Base-by-base conservation (phyloP, 306 rosid species). In the Erythrophleum fordii region DNA sequence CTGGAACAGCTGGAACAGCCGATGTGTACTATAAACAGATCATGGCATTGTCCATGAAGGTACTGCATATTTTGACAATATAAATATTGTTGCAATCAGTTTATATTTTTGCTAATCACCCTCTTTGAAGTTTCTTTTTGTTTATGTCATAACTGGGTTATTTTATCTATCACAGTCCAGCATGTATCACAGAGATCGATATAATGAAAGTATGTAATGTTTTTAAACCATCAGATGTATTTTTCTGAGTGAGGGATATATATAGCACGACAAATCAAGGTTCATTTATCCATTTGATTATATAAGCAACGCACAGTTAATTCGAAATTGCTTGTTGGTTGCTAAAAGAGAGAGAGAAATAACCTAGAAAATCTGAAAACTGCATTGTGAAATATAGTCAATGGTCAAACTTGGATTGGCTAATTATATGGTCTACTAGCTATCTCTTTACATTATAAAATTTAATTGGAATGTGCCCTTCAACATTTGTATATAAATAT, bases 21-120 rank as follows among this genome's bases (percentile, higher is more conserved):
- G 99, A 96, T 90, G 98, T 96, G 37, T 92, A 94, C 83, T 96
- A 96, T 85, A 96, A 96, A 83, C 99, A 96, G 87, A 92, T 96
- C 82, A 92, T 96, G 98, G 83, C 94, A 48, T 85, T 96, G 77
- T 90, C 99, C 66, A 86, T 92, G 89, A 96, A 93, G 98, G 99
- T 95, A 83, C 18, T 79, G 45, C 42, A 7, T 51, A n/a, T 59
- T 29, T 17, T 5, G 34, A 72, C 72, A 12, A 41, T 35, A 14
- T 69, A n/a, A 25, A 46, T 70, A 70, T 39, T 64, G 35, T 81
- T 60, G 51, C 72, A 11, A 69, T 51, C 44, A 55, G 67, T 77
- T 41, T 68, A 29, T 76, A 37, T 23, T 58, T 78, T 34, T 45
- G 56, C 62, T 66, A 17, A 42, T 55, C 55, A 22, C 45, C 44